phyloP scores from a whole-genome alignment of 2,329 filamentous ascomycete species.

The Coleophoma cylindrospora region DNA sequence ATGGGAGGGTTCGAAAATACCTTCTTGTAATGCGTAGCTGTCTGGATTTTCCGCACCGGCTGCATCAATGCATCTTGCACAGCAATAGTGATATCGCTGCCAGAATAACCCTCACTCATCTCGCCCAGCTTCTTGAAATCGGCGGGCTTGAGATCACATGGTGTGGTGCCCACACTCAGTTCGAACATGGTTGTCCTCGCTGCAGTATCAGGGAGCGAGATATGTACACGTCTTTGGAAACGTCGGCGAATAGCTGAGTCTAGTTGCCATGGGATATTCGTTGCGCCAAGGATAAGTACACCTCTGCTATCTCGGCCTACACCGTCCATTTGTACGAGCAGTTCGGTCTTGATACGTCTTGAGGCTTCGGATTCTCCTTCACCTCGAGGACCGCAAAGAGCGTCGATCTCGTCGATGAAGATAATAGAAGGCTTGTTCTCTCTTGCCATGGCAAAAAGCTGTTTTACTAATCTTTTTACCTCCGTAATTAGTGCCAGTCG shows the following conservation, averaged over 20 bases:
- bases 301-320: conserved; percentile 94
- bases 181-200: conserved; percentile 81
- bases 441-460: conserved; percentile 94
- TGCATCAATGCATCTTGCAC: conserved; percentile 98
- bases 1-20: conserved; percentile 38
- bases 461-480: conserved; percentile 66
- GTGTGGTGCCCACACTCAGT: conserved; percentile 87
- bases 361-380: conserved; percentile 98
- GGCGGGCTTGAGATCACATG: conserved; percentile 71
- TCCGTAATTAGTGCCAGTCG: no score
- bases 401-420: conserved; percentile 98
- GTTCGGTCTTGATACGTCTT: conserved; percentile 94
- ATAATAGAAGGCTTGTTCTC: conserved; percentile 98
- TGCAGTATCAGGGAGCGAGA: conserved; percentile 80
- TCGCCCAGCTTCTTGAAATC: conserved; percentile 79
- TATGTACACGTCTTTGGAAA: conserved; percentile 95
- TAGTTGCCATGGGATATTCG: conserved; percentile 98
- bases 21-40: conserved; percentile 95
- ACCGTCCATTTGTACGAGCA: conserved; percentile 98
- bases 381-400: conserved; percentile 83
- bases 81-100: conserved; percentile 91
- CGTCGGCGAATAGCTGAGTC: conserved; percentile 92
- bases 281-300: conserved; percentile 90
- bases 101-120: conserved; percentile 89
- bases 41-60: conserved; percentile 92